Percentiles rank a stretch among this genome's conserved stretches.
Conservation (phyloP, 2,329 filamentous ascomycete genomes). For the Dryadomyces sulphureus region DNA sequence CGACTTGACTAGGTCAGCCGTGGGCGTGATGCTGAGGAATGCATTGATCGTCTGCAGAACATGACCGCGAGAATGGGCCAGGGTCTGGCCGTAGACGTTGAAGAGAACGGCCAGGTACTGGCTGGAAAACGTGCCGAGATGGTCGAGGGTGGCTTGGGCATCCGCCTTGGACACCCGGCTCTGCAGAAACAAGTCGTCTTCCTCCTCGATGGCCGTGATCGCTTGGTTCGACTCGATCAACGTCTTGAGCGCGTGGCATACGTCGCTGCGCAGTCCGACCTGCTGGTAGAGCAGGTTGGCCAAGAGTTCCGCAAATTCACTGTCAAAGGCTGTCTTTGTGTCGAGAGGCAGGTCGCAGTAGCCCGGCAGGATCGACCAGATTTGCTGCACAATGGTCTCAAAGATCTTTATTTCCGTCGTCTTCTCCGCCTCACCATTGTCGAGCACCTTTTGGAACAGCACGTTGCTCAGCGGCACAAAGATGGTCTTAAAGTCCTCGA, state of each 20-base stretch:
- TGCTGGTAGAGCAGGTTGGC: slow-evolving; percentile 90
- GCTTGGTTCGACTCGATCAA: slow-evolving; percentile 86
- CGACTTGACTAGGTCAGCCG: slow-evolving; percentile 66
- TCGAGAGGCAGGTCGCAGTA: slow-evolving; percentile 91
- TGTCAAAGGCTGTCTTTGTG: slow-evolving; percentile 61
- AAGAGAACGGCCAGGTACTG: slow-evolving; percentile 95
- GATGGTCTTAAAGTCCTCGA: slow-evolving; percentile 72
- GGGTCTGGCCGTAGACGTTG: slow-evolving; percentile 94
- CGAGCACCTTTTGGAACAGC: slow-evolving; percentile 78
- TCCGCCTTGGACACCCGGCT: slow-evolving; percentile 61
- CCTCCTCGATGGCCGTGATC: slow-evolving; percentile 53
- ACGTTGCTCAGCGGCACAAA: slow-evolving; percentile 79
- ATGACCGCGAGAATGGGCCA: slow-evolving; percentile 80
- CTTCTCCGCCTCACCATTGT: slow-evolving; percentile 70
- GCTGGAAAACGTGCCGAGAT: slow-evolving; percentile 63
- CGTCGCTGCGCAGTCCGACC: slow-evolving; percentile 68
- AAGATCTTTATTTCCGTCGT: slow-evolving; percentile 96
- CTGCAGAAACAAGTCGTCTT: slow-evolving; percentile 62
- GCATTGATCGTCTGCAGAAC: slow-evolving; percentile 92
- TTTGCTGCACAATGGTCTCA: slow-evolving; percentile 88
- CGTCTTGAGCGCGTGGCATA: slow-evolving; percentile 75
- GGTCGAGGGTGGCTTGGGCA: slow-evolving; percentile 67
- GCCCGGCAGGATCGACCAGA: slow-evolving; percentile 84
- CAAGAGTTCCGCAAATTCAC: slow-evolving; percentile 75
- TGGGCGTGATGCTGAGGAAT: slow-evolving; percentile 77